Base-by-base conservation (phyloP, 2,329 filamentous ascomycete species). In the Massarina eburnea region DNA sequence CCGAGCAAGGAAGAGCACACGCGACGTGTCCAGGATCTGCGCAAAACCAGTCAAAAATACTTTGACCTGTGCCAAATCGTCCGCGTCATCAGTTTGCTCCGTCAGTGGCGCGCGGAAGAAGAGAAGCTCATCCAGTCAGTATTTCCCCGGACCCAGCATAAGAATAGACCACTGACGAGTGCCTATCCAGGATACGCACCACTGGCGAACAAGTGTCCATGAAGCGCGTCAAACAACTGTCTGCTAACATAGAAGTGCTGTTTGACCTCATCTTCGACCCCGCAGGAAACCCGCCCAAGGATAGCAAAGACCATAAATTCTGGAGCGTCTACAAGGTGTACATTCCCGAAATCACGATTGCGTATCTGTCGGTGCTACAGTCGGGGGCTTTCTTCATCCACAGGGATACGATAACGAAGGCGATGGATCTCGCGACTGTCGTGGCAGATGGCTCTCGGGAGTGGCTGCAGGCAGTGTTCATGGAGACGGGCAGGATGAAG, bases 261-360 rank as follows among this genome's bases (percentile, higher is more conserved):
- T 70, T 77, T 53, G 39, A 49, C 3, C 39, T 47, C 5, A 54
- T 64, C n/a, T 48, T 54, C n/a, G 39, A 48, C 2, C 38, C 45
- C 8, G 29, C 39, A 8, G 32, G 47, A 27, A 14, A 39, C 6
- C 34, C 36, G 9, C 32, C 24, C 15, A 21, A 19, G 18, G n/a
- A 38, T 20, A 33, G n/a, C 20, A 36, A 40, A 20, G 79, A 82
- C 48, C 66, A 75, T 14, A 82, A 88, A 43, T 79, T 90, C 38
- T 71, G 72, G 38, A 72, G 77, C 19, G 81, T 97, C 41, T 84
- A 91, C 54, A 80, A 83, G 43, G 81, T 82, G 0, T 97, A 95
- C 69, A 78, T 99, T 3, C 91, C 94, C 2, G 91, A 96, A 66
- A 81, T 89, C 15, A 77, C 96, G 33, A 79, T 99, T 39, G 89